Conservation (phyloP, 768 basidiomycete genomes). For the Trametes cinnabarina region DNA sequence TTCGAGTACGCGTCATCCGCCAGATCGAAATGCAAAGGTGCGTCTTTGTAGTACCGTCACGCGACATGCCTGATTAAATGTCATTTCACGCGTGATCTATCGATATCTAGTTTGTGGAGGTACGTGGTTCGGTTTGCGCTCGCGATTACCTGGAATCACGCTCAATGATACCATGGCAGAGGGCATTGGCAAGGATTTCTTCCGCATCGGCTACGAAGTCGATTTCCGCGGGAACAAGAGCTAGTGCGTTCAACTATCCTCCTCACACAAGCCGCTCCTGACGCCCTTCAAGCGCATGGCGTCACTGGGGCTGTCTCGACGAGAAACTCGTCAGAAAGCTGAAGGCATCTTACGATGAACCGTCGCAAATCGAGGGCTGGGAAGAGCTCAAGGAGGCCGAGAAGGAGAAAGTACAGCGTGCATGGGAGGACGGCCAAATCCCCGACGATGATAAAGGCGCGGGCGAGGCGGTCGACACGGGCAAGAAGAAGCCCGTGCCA, state of each 20-base stretch:
- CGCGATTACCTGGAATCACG: too few species aligned
- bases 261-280: neutral
- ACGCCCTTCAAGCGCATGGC: conserved; percentile 32
- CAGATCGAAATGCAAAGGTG: conserved; percentile 36
- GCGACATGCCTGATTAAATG: neutral
- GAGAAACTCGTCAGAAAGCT: conserved; percentile 36
- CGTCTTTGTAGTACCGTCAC: neutral
- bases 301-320: conserved; percentile 46
- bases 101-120: conserved; percentile 18
- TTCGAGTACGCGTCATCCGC: conserved; percentile 32
- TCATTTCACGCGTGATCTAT: neutral
- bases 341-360: conserved; percentile 35
- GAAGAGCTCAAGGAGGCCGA: conserved; percentile 38
- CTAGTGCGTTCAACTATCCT: conserved; percentile 26
- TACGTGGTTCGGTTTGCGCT: neutral
- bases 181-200: conserved; percentile 40
- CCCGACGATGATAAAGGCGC: conserved; percentile 35
- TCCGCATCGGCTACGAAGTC: conserved; percentile 42
- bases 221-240: conserved; percentile 37
- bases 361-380: conserved; percentile 44
- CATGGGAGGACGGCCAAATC: conserved; percentile 43
- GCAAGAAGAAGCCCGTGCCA: conserved; percentile 25
- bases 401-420: conserved; percentile 41
- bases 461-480: conserved; percentile 28
- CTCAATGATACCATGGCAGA: conserved; percentile 15